Conservation (phyloP, 768 basidiomycete species). For the Boletus subparvulus region DNA sequence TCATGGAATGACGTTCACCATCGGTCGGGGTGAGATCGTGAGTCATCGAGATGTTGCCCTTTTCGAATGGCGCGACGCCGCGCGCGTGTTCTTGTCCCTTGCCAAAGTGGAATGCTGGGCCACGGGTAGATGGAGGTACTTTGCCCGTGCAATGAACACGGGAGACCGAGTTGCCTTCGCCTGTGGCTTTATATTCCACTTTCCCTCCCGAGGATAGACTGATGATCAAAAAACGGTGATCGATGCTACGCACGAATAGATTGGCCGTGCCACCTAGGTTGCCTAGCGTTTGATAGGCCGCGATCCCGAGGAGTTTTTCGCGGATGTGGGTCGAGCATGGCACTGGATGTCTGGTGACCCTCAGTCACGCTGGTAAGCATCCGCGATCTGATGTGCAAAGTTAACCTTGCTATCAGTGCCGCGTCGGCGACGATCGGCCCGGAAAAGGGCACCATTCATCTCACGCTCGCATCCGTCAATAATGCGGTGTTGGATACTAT, state of each 20-base stretch:
- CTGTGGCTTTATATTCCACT: background rate
- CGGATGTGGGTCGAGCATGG: conserved; percentile 88
- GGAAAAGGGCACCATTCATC: conserved; percentile 90
- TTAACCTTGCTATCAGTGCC: background rate
- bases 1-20: conserved; percentile 90
- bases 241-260: conserved; percentile 33
- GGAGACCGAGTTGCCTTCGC: background rate
- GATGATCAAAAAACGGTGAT: background rate
- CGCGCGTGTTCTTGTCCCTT: background rate
- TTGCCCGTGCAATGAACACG: background rate
- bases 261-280: conserved; percentile 74
- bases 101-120: background rate
- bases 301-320: conserved; percentile 76
- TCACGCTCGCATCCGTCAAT: conserved; percentile 82
- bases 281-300: conserved; percentile 80
- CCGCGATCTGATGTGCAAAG: background rate
- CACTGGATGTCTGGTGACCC: conserved; percentile 81
- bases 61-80: background rate
- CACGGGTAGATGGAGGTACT: background rate
- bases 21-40: conserved; percentile 90
- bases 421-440: conserved; percentile 60
- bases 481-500: conserved; percentile 88
- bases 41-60: conserved; percentile 6
- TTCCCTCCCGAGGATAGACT: background rate
- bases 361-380: conserved; percentile 77